Base-by-base conservation (phyloP, 2,329 filamentous ascomycete genomes). In the Cytospora leucostoma region DNA sequence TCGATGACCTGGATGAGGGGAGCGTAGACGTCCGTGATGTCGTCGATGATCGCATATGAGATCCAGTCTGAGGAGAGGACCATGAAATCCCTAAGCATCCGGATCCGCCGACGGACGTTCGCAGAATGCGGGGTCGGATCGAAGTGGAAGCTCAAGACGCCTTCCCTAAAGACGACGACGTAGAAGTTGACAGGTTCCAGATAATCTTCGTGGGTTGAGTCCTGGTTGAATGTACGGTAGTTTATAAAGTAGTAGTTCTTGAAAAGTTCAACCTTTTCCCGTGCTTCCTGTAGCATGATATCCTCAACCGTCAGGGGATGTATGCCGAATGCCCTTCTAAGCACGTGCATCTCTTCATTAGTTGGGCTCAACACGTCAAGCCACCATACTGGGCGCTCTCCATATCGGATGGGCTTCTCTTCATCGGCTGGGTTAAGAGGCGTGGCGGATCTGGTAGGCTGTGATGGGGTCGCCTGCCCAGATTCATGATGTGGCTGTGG, bases 201-300 rank as follows among this genome's bases (percentile, higher is more conserved):
- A 74, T 96, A 97, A 72, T 96, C 88, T 63, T 95, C 91, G 73
- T 88, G 96, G 69, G 89, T 89, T 65, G 88, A 87, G 72, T 99
- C 95, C 74, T 98, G 95, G 74, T 99, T 95, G 72, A 99, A 99
- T 0, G 93, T 96, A 17, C 95, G 90, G 75, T 99, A 99, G 75
- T 97, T 98, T 78, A 99, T 92, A 71, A 99, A 97, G 76, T 99
- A 99, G 78, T 99, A 99, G 74, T 96, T 91, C 38, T 92, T 89
- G 81, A 99, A 99, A 1, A 99, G 83, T 75, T 99, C 95, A 0
- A 99, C 95, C 78, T 99, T 99, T 73, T 99, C 95, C 27, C 95
- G 93, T 49, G 93, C 91, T 78, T 99, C 95, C 74, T 98, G 92
- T 80, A 97, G 89, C 84, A 98, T 89, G 70, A 99, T 97, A 73